A percentile compares a stretch with the other conserved stretches of the same genome.
Conservation (phyloP, 352 stramenopile species). For the Phytophthora megakarya region DNA sequence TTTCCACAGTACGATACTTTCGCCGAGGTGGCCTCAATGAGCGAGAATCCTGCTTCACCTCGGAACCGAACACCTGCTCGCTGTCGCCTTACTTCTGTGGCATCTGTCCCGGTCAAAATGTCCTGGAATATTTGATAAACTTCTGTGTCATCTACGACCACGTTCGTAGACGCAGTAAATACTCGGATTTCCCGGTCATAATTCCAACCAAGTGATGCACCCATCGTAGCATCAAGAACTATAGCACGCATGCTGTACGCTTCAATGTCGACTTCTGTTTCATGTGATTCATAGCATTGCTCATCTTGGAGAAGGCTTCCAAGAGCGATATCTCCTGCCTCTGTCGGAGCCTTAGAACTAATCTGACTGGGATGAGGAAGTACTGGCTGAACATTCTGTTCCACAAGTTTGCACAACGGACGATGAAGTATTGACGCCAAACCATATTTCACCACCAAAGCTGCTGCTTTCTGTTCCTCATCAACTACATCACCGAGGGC, state of each 20-base stretch:
- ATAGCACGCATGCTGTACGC: conserved; percentile 6
- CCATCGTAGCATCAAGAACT: conserved; percentile 2
- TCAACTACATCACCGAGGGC: conserved; percentile 13
- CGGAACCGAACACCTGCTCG: conserved; percentile 17
- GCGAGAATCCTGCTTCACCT: conserved; percentile 6
- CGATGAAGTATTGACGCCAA: conserved; percentile 21
- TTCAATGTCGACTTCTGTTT: background rate
- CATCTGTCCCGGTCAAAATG: conserved; percentile 1
- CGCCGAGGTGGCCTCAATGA: conserved; percentile 16
- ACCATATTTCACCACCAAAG: conserved; percentile 32
- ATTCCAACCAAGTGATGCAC: conserved; percentile 4
- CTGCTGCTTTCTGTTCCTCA: conserved; percentile 16
- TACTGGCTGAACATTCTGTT: conserved; percentile 20
- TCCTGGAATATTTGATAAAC: conserved; percentile 12
- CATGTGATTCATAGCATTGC: background rate
- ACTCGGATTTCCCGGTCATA: conserved; percentile 19
- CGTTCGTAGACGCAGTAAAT: background rate
- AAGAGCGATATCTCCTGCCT: conserved; percentile 22
- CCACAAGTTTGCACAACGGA: conserved; percentile 36
- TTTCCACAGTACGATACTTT: conserved; percentile 19
- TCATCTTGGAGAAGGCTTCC: conserved; percentile 21
- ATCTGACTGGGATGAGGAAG: conserved; percentile 21
- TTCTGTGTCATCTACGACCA: conserved; percentile 11
- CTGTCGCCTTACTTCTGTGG: conserved; percentile 9
- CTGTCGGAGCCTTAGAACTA: conserved; percentile 12